Percentiles rank a stretch among this genome's conserved stretches.
phyloP scores from a whole-genome alignment of 495 filamentous ascomycete genomes.

The Niebla homalea region DNA sequence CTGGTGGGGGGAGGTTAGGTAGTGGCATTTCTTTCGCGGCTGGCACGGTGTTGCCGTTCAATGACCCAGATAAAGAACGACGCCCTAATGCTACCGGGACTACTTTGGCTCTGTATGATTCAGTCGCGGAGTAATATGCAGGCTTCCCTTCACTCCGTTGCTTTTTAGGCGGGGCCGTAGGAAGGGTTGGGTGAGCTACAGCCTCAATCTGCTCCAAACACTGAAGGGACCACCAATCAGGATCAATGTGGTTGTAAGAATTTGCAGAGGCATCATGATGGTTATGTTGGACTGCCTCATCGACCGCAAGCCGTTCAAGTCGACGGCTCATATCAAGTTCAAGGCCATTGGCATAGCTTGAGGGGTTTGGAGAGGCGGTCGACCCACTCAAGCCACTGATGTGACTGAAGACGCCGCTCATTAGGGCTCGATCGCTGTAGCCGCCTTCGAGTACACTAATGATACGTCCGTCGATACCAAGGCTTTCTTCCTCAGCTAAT shows the following conservation, averaged over 20 bases:
- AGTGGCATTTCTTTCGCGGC: conserved; percentile 28
- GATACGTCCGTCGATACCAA: conserved; percentile 65
- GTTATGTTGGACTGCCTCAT: background rate
- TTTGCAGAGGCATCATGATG: background rate
- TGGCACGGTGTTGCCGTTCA: conserved; percentile 6
- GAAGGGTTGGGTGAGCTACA: conserved; percentile 33
- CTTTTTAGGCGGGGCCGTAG: conserved; percentile 34
- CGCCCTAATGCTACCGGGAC: conserved; percentile 45
- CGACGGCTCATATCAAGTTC: conserved; percentile 42
- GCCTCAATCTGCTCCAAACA: conserved; percentile 55
- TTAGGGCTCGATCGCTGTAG: conserved; percentile 83
- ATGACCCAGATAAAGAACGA: conserved; percentile 24
- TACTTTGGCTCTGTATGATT: conserved; percentile 64
- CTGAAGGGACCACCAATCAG: conserved; percentile 62
- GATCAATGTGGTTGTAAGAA: conserved; percentile 34
- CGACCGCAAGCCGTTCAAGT: conserved; percentile 17
- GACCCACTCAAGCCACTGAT: conserved; percentile 42
- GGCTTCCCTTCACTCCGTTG: conserved; percentile 37
- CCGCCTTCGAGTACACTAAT: conserved; percentile 92
- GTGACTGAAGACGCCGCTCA: conserved; percentile 79
- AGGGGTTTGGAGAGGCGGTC: conserved; percentile 9
- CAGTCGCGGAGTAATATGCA: conserved; percentile 62
- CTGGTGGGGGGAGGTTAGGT: conserved; percentile 53
- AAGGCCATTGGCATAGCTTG: conserved; percentile 27
- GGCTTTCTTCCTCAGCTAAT: conserved; percentile 67